phyloP scores from a whole-genome alignment of 352 stramenopile genomes.

The Globisporangium apiculatum region DNA sequence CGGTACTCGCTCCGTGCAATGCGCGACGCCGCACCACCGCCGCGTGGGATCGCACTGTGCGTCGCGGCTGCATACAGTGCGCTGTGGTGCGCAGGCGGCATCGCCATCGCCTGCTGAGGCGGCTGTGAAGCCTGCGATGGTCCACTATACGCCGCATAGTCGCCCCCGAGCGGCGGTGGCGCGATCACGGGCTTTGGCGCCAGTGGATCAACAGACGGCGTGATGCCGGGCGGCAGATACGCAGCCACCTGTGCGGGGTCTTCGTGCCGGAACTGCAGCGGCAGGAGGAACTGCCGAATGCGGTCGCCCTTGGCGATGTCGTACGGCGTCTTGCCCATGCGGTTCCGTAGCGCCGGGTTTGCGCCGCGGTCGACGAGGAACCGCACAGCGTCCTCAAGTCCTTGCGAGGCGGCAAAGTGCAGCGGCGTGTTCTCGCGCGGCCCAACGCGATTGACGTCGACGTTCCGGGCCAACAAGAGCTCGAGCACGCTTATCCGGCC shows the following conservation, averaged over 20 bases:
- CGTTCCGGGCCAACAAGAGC: conserved; percentile 51
- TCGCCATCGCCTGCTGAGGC: conserved; percentile 13
- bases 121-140: conserved; percentile 5
- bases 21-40: conserved; percentile 27
- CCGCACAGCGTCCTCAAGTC: conserved; percentile 64
- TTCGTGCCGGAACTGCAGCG: conserved; percentile 85
- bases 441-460: conserved; percentile 65
- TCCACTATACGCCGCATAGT: conserved; percentile 22
- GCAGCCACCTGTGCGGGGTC: conserved; percentile 51
- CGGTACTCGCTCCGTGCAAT: conserved; percentile 70
- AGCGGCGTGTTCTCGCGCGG: conserved; percentile 74
- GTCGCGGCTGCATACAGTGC: conserved; percentile 71
- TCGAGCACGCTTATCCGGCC: conserved; percentile 70
- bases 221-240: conserved; percentile 69
- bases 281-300: conserved; percentile 79
- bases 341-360: conserved; percentile 77
- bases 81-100: conserved; percentile 24
- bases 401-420: conserved; percentile 75
- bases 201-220: conserved; percentile 57
- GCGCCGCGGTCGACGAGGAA: conserved; percentile 62
- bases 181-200: conserved; percentile 56
- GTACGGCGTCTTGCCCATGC: conserved; percentile 71
- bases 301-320: conserved; percentile 81
- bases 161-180: conserved; percentile 49
- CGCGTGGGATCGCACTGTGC: conserved; percentile 73